Evolutionary conservation across 805 yeast species (phyloP), one percentile per base, ranked within the genome.

Genomic region (Sungouiozyma intestinalis): DNA sequence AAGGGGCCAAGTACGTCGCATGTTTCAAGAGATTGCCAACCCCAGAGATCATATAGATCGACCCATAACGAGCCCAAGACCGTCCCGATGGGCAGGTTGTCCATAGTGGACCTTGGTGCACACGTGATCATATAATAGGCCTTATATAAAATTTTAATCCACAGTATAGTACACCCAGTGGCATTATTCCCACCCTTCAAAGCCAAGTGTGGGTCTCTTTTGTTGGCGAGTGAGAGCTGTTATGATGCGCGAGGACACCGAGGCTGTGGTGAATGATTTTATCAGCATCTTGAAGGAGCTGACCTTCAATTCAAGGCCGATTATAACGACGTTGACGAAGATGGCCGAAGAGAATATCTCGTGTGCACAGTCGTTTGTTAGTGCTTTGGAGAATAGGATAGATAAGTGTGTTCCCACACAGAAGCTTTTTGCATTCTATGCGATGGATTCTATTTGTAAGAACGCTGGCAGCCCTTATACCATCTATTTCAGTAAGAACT

Each of bases 401-500:
- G 71, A 73, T 49, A 80, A 76, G 59, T 79, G 92, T 54, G 74
- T 84, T 2, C 97, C 97, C 1, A 72, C 75, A 11, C 88, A 85
- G 49, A 92, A 92, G 62, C 70, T 92, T 38, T 92, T 76, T 52
- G 78, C 92, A 3, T 70, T 92, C 46, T 92, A 90, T 57, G 70
- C 90, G 37, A 64, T 92, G 43, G 97, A 92, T 61, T 87, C 97
- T 15, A 83, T 92, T 38, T 83, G 90, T 64, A 92, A 92, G 62
- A 85, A 81, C 54, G 80, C 85, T 27, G 96, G 97, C 7, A 73
- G 79, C 46, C 97, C 97, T 1, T 92, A 90, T 60, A 84, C 86
- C n/a, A 69, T 78, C 60, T 84, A 40, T 77, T 92, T 58, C 81
- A 88, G 40, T 70, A 76, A 48, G 78, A 79, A 48, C 48, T 47